phyloP scores from a whole-genome alignment of 345 rosid species.

The Populus ilicifolia region DNA sequence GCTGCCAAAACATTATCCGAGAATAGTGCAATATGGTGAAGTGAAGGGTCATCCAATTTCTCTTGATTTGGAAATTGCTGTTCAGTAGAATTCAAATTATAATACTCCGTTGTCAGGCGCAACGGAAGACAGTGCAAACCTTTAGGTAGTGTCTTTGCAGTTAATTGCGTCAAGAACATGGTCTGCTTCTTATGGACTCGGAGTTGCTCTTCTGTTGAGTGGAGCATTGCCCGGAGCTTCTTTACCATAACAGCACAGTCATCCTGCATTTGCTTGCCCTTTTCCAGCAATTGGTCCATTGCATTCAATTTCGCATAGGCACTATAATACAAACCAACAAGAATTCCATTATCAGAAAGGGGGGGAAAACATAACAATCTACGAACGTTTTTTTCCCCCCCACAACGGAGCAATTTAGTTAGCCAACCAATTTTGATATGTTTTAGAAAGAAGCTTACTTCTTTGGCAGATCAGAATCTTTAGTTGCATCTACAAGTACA shows the following conservation, averaged over 20 bases:
- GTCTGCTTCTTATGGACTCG: slow-evolving; percentile 91
- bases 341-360: background rate
- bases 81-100: slow-evolving; percentile 56
- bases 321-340: slow-evolving; percentile 36
- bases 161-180: slow-evolving; percentile 87
- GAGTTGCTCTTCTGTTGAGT: slow-evolving; percentile 91
- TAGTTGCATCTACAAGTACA: slow-evolving; percentile 62
- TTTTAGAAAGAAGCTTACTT: slow-evolving; percentile 42
- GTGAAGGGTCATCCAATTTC: slow-evolving; percentile 61
- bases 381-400: too few species aligned
- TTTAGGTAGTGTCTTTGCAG: slow-evolving; percentile 94
- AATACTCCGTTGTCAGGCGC: slow-evolving; percentile 82
- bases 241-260: slow-evolving; percentile 79
- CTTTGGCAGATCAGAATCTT: slow-evolving; percentile 75
- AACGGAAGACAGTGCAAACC: slow-evolving; percentile 98
- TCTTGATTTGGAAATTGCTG: slow-evolving; percentile 67
- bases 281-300: slow-evolving; percentile 82
- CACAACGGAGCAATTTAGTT: background rate
- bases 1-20: slow-evolving; percentile 93
- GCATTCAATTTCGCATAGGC: slow-evolving; percentile 66
- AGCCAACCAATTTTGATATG: background rate
- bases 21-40: slow-evolving; percentile 88
- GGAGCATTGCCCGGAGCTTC: slow-evolving; percentile 98
- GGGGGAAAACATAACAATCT: background rate
- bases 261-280: slow-evolving; percentile 84